Conservation (phyloP, 257 asterid genomes). For the Verbena officinalis region DNA sequence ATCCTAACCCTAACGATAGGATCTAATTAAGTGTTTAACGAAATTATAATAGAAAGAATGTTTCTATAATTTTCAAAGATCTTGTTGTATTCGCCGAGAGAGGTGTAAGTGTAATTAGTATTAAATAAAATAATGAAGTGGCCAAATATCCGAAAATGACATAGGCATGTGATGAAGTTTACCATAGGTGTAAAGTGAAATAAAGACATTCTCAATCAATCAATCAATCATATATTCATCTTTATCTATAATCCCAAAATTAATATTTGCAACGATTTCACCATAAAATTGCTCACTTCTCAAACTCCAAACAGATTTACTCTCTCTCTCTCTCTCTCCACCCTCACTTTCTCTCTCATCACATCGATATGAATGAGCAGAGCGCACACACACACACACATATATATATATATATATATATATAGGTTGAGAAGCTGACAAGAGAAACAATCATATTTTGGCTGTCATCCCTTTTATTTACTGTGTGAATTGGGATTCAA, state of each 20-base stretch:
- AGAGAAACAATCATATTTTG: not conserved
- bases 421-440: not conserved
- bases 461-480: constrained; percentile 1
- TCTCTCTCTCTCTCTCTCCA: not conserved
- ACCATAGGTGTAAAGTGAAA: not conserved
- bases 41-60: too few species aligned
- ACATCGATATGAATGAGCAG: not conserved
- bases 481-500: constrained; percentile 3
- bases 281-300: not conserved
- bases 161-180: not conserved
- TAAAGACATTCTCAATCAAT: not conserved
- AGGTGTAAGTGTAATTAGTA: too few species aligned
- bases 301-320: not conserved
- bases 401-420: too few species aligned
- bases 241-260: not conserved
- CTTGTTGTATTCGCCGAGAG: too few species aligned
- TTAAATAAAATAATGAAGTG: too few species aligned
- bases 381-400: too few species aligned
- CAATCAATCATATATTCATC: not conserved
- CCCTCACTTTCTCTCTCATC: constrained; percentile 1
- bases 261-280: not conserved
- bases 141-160: not conserved
- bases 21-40: too few species aligned
- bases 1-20: too few species aligned
- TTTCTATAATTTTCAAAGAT: too few species aligned